Evolutionary conservation across 352 stramenopile species (phyloP).

Genomic region (Phytophthora cactorum): DNA sequence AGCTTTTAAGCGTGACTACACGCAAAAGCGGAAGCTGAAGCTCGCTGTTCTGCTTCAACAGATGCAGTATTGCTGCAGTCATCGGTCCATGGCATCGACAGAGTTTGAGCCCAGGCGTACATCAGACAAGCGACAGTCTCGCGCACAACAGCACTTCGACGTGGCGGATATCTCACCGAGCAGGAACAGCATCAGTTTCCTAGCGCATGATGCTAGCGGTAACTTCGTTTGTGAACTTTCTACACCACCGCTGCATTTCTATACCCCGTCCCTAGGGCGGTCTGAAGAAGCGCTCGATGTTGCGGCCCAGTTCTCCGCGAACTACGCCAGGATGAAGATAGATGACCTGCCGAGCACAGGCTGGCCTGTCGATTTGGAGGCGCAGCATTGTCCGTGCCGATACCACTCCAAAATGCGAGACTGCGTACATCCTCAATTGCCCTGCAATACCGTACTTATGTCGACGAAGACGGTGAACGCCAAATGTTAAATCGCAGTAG

Average conservation of each 20-base stretch:
- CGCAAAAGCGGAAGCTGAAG: background rate
- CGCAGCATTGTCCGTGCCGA: background rate
- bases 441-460: background rate
- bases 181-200: background rate
- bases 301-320: conserved; percentile 4
- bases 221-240: background rate
- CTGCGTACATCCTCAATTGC: conserved; percentile 1
- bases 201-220: background rate
- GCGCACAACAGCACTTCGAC: too few relatives aligned
- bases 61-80: too few relatives aligned
- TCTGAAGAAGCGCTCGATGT: conserved; percentile 4
- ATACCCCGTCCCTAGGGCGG: background rate
- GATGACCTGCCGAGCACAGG: background rate
- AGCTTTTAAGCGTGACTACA: background rate
- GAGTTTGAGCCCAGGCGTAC: too few relatives aligned
- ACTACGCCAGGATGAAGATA: conserved; percentile 4
- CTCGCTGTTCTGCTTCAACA: background rate
- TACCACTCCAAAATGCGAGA: background rate
- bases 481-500: background rate
- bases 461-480: background rate
- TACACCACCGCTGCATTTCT: background rate
- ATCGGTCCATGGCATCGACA: too few relatives aligned
- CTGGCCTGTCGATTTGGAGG: background rate
- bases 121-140: too few relatives aligned
- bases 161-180: background rate